Evolutionary conservation across 2,329 filamentous ascomycete genomes (phyloP), one percentile per base, ranked within the genome.

Genomic region (Fusarium nematophilum): DNA sequence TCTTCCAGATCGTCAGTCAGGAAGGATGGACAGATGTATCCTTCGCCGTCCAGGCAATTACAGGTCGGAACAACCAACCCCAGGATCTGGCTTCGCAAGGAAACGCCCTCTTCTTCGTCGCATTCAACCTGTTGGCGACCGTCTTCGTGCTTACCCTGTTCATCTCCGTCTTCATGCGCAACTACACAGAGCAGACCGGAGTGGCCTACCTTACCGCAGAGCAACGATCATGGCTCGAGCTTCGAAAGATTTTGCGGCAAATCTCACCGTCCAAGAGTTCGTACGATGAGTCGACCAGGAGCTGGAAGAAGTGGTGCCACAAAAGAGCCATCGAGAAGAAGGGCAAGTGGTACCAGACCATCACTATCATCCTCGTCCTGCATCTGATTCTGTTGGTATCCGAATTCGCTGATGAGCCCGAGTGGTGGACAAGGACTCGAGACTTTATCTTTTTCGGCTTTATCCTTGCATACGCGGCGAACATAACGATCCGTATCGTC

Each of bases 141-240:
- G 94, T 99, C 62, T 99, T 99, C 77, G 90, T 99, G 59, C 83
- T 99, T 71, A 99, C 95, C 1, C 81, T 99, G 71, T 99, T 99
- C 75, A 96, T 99, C 40, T 98, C 95, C 52, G 95, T 99, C 58
- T 99, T 99, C 75, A 99, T 99, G 95, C 92, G 95, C 58, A 99
- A 97, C 74, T 99, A 99, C 76, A 99, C 95, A 0, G 95, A 99
- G 76, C 93, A 98, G 76, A 99, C 95, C 0, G 95, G 95, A 2
- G 95, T 99, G 36, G 95, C 95, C 3, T 99, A 94, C 73, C 80
- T 99, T 68, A 99, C 95, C 1, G 90, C 93, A 1, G 95, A 99
- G 69, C 95, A 99, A 73, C 89, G 95, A 66, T 97, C 94, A 0
- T 99, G 95, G 95, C 85, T 99, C 11, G 95, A 99, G 74, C 77